A percentile compares a stretch with the other conserved stretches of the same genome.
Conservation (phyloP, 805 yeast genomes). For the Zygosaccharomyces bailii region DNA sequence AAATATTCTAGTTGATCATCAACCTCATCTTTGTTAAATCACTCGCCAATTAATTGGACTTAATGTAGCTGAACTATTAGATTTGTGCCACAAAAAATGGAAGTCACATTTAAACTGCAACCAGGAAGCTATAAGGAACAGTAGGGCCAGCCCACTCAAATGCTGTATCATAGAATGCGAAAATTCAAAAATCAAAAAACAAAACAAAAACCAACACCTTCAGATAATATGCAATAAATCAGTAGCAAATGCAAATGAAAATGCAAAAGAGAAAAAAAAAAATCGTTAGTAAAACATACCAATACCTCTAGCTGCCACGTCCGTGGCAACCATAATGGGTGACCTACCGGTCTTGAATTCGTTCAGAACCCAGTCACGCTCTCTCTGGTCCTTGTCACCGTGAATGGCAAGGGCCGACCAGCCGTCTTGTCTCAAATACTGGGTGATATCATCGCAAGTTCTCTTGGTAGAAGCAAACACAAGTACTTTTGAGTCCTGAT, state of each 20-base stretch:
- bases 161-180: constrained; percentile 11
- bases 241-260: constrained; percentile 9
- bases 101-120: background rate
- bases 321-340: constrained; percentile 98
- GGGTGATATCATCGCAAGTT: constrained; percentile 93
- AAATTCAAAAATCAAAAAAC: background rate
- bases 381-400: constrained; percentile 96
- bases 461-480: constrained; percentile 96
- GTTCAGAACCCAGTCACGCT: constrained; percentile 96
- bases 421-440: constrained; percentile 89
- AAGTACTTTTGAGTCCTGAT: constrained; percentile 70
- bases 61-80: constrained; percentile 7
- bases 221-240: constrained; percentile 1
- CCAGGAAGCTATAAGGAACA: constrained; percentile 6
- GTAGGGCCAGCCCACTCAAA: constrained; percentile 6
- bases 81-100: constrained; percentile 5
- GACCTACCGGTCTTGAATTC: constrained; percentile 91
- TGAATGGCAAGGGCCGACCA: constrained; percentile 99
- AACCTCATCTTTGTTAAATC: constrained; percentile 9
- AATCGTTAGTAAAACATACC: constrained; percentile 61
- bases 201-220: constrained; percentile 14
- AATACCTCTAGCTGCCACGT: constrained; percentile 99
- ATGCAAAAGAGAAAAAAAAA: constrained; percentile 18
- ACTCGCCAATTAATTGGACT: constrained; percentile 6
- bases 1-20: background rate